These are phyloP conservation scores for Fraxinus dipetala DNA, from an alignment of 305 asterid species.

Conservation along the genomic window DNA sequence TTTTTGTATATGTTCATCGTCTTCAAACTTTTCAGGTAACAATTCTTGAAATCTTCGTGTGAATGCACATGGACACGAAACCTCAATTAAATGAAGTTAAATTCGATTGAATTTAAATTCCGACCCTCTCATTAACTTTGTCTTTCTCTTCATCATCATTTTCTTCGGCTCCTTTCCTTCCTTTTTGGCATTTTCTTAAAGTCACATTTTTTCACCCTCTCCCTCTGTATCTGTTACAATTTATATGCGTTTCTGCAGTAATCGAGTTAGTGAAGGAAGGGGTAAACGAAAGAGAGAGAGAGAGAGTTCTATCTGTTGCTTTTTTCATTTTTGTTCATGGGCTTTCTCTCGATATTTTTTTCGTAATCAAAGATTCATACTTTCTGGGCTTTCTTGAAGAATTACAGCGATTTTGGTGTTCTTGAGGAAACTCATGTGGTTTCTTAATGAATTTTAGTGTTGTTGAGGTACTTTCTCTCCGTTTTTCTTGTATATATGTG, in stretches of 20 bases:
- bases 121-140: constrained; percentile 21
- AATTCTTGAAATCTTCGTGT: neutral
- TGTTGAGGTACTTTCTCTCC: constrained; percentile 7
- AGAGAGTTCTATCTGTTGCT: constrained; percentile 23
- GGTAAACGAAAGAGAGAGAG: neutral
- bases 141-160: constrained; percentile 20
- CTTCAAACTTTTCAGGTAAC: neutral
- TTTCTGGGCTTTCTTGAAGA: constrained; percentile 10
- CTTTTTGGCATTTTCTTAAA: neutral
- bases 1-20: neutral
- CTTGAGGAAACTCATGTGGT: neutral
- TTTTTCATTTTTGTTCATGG: constrained; percentile 5
- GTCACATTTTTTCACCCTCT: neutral
- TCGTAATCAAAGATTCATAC: constrained; percentile 1
- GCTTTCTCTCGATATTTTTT: neutral
- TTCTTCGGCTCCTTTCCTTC: constrained; percentile 2
- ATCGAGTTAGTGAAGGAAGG: constrained; percentile 23
- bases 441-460: neutral
- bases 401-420: constrained; percentile 1
- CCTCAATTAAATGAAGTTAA: constrained; percentile 7
- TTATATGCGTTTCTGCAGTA: neutral
- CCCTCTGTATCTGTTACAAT: constrained; percentile 1
- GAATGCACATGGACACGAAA: constrained; percentile 31
- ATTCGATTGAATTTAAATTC: constrained; percentile 6
- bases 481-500: neutral